Percentiles rank a stretch among this genome's conserved stretches.
phyloP scores from a whole-genome alignment of 1,139 yeast species.

The Kurtzmaniella quercitrusa region DNA sequence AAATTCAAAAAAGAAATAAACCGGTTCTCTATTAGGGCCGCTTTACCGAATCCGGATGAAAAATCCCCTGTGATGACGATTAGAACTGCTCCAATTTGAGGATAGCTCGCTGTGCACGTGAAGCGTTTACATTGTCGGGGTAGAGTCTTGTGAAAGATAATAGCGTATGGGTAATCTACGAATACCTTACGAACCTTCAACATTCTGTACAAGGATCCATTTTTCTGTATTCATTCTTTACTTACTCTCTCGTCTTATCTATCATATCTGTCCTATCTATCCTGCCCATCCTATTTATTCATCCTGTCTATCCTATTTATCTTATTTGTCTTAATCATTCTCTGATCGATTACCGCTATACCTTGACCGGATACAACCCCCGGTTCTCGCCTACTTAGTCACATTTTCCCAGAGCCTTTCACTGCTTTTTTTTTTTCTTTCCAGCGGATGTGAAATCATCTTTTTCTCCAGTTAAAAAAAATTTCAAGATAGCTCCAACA shows the following conservation, averaged over 20 bases:
- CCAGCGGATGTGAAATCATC: neutral
- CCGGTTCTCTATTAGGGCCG: neutral
- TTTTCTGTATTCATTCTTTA: no score
- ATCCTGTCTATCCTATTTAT: neutral
- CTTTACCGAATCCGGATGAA: slow-evolving; percentile 1
- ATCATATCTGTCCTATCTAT: no score
- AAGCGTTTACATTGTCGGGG: neutral
- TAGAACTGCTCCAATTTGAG: neutral
- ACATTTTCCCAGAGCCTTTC: slow-evolving; percentile 2
- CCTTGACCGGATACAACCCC: neutral
- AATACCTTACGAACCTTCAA: no score
- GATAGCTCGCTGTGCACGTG: neutral
- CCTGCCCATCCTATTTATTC: no score
- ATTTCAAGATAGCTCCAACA: neutral
- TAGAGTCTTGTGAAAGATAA: neutral
- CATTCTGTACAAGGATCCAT: no score
- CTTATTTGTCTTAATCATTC: no score
- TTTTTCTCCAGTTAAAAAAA: slow-evolving; percentile 2
- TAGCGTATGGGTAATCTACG: no score
- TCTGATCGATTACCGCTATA: neutral
- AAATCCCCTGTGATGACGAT: neutral
- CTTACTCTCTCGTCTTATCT: no score
- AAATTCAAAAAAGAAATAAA: neutral
- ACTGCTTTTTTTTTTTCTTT: neutral
- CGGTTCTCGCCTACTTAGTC: neutral